Percentiles rank a stretch among this genome's conserved stretches.
Conservation (phyloP, 257 asterid genomes). For the Thymus mandschuricus region DNA sequence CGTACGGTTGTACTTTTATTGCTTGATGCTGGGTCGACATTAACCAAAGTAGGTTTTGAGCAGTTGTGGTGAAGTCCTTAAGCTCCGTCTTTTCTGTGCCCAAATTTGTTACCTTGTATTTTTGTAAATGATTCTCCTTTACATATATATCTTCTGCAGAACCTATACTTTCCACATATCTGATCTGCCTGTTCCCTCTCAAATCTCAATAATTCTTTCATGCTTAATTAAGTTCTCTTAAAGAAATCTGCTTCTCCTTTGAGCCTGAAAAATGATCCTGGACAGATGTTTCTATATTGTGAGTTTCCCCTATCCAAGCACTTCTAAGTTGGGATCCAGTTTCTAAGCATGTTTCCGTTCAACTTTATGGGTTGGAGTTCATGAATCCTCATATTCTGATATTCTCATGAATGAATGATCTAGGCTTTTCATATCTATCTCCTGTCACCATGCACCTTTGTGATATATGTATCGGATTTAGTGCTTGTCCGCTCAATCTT, state of each 20-base stretch:
- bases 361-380: background rate
- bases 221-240: background rate
- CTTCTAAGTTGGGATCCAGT: background rate
- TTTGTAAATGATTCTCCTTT: background rate
- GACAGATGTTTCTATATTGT: background rate
- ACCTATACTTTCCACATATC: background rate
- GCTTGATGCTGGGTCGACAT: background rate
- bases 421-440: background rate
- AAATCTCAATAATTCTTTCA: background rate
- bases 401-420: slow-evolving; percentile 11
- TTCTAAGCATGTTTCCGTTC: background rate
- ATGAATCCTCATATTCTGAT: background rate
- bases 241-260: background rate
- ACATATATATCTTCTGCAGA: background rate
- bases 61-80: background rate
- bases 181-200: background rate
- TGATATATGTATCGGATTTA: slow-evolving; percentile 6
- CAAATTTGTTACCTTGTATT: background rate
- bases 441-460: slow-evolving; percentile 5
- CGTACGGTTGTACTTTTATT: background rate
- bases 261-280: background rate
- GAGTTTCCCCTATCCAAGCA: background rate
- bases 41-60: background rate
- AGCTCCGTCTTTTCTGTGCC: background rate
- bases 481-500: background rate